Conservation (phyloP, 805 yeast genomes). For the Komagataella phaffii region DNA sequence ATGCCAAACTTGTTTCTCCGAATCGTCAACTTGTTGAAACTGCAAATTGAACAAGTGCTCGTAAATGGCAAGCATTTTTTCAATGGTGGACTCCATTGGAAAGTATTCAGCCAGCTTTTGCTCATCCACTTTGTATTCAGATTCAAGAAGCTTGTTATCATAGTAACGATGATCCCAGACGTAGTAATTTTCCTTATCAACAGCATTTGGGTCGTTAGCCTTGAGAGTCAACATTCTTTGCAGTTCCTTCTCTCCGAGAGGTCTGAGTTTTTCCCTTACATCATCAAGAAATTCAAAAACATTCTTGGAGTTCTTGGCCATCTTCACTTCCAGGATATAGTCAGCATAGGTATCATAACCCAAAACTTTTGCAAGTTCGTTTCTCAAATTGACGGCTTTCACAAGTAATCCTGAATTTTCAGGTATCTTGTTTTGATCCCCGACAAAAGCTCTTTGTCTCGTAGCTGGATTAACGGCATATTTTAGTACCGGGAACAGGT, state of each 20-base stretch:
- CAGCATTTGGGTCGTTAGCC: constrained; percentile 25
- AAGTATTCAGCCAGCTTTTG: constrained; percentile 64
- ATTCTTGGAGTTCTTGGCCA: constrained; percentile 58
- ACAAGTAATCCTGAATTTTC: constrained; percentile 48
- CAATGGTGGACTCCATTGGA: constrained; percentile 56
- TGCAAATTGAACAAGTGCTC: constrained; percentile 57
- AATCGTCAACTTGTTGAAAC: constrained; percentile 34
- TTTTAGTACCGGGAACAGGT: constrained; percentile 63
- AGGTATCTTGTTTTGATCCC: constrained; percentile 55
- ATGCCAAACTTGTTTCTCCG: constrained; percentile 50
- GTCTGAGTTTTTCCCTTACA: constrained; percentile 41
- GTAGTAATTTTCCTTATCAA: constrained; percentile 25
- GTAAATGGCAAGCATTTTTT: constrained; percentile 58
- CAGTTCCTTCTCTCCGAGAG: constrained; percentile 45
- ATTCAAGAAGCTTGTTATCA: constrained; percentile 51
- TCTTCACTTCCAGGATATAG: constrained; percentile 59
- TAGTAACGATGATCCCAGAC: constrained; percentile 70
- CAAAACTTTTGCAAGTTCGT: constrained; percentile 43
- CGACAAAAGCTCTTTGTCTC: constrained; percentile 50
- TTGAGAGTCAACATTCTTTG: constrained; percentile 36
- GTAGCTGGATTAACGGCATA: constrained; percentile 53
- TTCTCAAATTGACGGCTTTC: constrained; percentile 49
- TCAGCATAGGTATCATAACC: constrained; percentile 63
- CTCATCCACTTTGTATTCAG: constrained; percentile 59
- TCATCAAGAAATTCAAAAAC: constrained; percentile 54